Evolutionary conservation across 129 eudicot species (phyloP), one percentile per base, ranked within the genome.

Genomic region (Escallonia rubra): DNA sequence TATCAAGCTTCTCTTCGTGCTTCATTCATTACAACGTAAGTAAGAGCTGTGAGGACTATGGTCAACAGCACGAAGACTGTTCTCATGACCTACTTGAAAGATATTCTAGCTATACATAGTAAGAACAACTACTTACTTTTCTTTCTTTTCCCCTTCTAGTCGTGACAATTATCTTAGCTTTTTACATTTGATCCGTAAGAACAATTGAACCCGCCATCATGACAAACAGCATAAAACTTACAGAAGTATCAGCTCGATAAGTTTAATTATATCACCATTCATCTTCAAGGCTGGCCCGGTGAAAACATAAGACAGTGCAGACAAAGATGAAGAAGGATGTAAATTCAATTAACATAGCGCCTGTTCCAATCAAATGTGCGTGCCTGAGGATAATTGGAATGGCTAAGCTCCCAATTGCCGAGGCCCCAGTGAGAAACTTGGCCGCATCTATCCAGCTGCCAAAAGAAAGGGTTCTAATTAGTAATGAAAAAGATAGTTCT

Each of bases 361-460:
- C 98, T 0, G 95, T 89, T 60, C 75, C 83, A 47, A 93, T 93
- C 68, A 93, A 45, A 74, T 78, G 81, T 6, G 98, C 98, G 53
- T 93, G 98, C 78, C 86, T 80, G 11, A 93, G 84, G 49, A 93
- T 93, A 42, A 89, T 84, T 34, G 98, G 98, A 43, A 93, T 93
- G 39, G 98, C 98, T 81, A 93, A 47, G 71, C 98, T 93, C 49
- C 98, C 98, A 12, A 93, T 95, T 6, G 98, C 80, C 9, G 98
- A 93, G 10, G 98, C 98, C 65, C 98, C 98, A 50, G 98, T 89
- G 65, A 93, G 74, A 74, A 93, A 93, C 75, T 93, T 93, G 8
- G 98, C 98, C 15, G 92, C 98, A 76, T 86, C 87, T 43, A 89
- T 68, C 98, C 98, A 93, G 57, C 98, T 93, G 86, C 63, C 72